Evolutionary conservation across 2,329 filamentous ascomycete species (phyloP).

Genomic region (Scedosporium aurantiacum): DNA sequence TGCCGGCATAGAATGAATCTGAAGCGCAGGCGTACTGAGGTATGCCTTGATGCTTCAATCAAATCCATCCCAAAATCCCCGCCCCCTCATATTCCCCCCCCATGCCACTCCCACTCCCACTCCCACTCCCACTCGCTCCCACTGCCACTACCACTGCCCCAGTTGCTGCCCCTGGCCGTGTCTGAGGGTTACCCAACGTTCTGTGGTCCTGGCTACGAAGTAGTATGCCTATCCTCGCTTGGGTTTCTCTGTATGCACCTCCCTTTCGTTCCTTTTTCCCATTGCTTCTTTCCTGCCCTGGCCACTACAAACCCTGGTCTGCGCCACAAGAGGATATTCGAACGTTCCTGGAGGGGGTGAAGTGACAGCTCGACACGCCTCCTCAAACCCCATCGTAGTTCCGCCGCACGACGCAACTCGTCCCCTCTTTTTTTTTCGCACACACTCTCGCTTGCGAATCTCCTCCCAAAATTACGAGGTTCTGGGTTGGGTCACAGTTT

Average conservation of each 20-base stretch:
- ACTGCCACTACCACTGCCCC: background rate
- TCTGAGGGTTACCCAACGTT: background rate
- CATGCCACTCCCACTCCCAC: slow-evolving; percentile 10
- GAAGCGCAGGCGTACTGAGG: background rate
- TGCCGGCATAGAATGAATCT: no score
- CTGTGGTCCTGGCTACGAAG: background rate
- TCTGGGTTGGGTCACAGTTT: background rate
- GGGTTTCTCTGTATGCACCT: background rate
- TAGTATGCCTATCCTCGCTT: background rate
- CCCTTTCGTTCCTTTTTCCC: slow-evolving; percentile 1
- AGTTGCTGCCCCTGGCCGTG: background rate
- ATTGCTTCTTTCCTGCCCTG: background rate
- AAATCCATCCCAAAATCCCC: slow-evolving; percentile 3
- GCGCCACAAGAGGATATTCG: slow-evolving; percentile 3
- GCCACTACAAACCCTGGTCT: slow-evolving; percentile 3
- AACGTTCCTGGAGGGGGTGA: background rate
- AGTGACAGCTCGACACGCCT: background rate
- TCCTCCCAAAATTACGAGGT: background rate
- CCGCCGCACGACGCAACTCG: slow-evolving; percentile 2
- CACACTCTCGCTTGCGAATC: background rate
- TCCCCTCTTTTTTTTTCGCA: background rate
- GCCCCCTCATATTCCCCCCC: slow-evolving; percentile 4
- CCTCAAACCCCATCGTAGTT: background rate
- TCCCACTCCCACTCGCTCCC: no score
- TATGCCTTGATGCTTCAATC: background rate